Percentiles rank a stretch among this genome's conserved stretches.
Conservation (phyloP, 2,329 filamentous ascomycete genomes). For the Alternaria gansuensis region DNA sequence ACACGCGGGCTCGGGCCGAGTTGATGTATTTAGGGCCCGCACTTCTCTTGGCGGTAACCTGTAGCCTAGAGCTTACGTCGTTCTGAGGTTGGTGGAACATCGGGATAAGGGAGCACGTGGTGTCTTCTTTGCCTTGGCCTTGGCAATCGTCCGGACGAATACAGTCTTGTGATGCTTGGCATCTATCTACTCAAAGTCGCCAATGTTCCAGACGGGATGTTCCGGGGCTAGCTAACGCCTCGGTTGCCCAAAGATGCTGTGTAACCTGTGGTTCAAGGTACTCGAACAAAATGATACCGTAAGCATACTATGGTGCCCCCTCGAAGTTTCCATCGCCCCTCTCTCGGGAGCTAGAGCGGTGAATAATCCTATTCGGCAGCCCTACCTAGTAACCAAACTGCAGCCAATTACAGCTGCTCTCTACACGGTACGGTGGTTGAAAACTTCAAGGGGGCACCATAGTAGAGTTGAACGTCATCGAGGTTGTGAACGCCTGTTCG, state of each 20-base stretch:
- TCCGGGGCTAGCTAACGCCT: not conserved
- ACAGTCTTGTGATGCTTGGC: constrained; percentile 4
- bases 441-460: too few species aligned
- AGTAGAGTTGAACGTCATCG: not conserved
- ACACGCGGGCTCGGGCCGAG: constrained; percentile 1
- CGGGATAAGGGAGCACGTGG: not conserved
- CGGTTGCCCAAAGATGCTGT: not conserved
- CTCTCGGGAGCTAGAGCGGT: too few species aligned
- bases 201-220: constrained; percentile 4
- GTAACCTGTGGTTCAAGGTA: not conserved
- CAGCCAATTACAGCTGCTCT: too few species aligned
- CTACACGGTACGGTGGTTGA: too few species aligned
- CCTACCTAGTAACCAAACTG: too few species aligned
- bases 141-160: not conserved
- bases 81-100: constrained; percentile 1
- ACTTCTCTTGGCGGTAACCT: not conserved
- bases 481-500: constrained; percentile 12
- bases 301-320: too few species aligned
- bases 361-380: too few species aligned
- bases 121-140: not conserved
- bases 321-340: too few species aligned
- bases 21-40: not conserved
- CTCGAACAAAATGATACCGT: not conserved
- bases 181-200: not conserved
- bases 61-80: not conserved